Base-by-base conservation (phyloP, 441 rosid genomes). In the Adansonia madagascariensis region DNA sequence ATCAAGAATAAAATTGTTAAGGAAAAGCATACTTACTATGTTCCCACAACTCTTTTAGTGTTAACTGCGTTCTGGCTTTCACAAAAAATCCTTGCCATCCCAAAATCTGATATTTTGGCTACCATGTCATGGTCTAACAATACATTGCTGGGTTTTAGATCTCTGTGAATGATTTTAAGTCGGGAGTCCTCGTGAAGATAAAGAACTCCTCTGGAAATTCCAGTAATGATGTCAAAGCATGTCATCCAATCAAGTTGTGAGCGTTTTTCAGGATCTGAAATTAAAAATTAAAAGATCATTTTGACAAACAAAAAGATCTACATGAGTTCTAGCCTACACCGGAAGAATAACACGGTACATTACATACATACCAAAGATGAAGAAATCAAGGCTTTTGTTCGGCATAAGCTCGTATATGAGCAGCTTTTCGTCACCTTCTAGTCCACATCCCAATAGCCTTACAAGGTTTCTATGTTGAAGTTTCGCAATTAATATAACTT, bases 401-500 rank as follows among this genome's bases (percentile, higher is more conserved):
- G 80, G 81, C 76, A 85, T 63, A 75, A 76, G 83, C 68, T 85
- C 84, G 1, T 80, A 85, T 14, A 85, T 44, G 64, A 85, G 61
- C 44, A 82, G 50, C 65, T 80, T 76, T 57, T 85, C 86, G 0
- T 80, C 86, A 6, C 65, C 62, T 65, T 80, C 74, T 1, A 80
- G 18, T 8, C 85, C 83, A 60, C 81, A 85, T 1, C 85, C 85
- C 2, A 82, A 47, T 12, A 85, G 77, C 77, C 77, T 79, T 0
- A 85, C 83, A 59, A 82, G 84, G 75, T 85, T 85, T 53, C 59
- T 77, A 35, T 80, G 84, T 65, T 82, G 84, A 17, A 85, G 84
- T 41, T 79, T 77, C 14, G 84, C 81, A 31, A 80, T 80, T 6
- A 80, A 75, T 10, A 65, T 41, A 0, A 61, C 75, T 74, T 85